Evolutionary conservation across 139 green algal genomes (phyloP).

Genomic region (Chlamydomonas sp.): DNA sequence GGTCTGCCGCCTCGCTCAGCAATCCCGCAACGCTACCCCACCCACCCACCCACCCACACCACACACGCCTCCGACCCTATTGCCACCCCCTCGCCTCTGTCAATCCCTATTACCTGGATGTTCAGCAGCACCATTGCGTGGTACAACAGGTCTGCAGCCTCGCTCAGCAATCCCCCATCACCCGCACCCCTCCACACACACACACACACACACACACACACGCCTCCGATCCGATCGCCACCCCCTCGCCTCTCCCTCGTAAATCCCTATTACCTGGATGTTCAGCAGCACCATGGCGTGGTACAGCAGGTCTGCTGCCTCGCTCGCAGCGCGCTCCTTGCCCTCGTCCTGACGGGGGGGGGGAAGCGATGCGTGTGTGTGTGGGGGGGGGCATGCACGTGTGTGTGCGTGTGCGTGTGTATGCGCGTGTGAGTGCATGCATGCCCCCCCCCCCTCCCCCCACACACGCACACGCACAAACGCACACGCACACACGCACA

Average conservation of each 20-base stretch:
- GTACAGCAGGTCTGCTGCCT: constrained; percentile 96
- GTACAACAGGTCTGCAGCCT: constrained; percentile 93
- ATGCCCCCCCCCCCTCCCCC: too few relatives aligned
- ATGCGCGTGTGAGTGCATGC: constrained; percentile 6
- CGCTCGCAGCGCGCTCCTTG: constrained; percentile 71
- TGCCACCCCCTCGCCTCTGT: too few relatives aligned
- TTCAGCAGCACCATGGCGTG: constrained; percentile 92
- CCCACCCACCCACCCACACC: not conserved
- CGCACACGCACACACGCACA: too few relatives aligned
- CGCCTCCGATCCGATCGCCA: not conserved
- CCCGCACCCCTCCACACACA: not conserved
- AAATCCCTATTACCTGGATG: constrained; percentile 64
- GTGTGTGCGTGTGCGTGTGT: constrained; percentile 2
- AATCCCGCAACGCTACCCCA: not conserved
- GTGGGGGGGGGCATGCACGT: not conserved
- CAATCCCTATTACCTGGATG: constrained; percentile 41
- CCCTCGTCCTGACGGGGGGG: constrained; percentile 83
- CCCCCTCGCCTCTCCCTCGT: too few relatives aligned
- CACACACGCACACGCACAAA: too few relatives aligned
- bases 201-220: not conserved
- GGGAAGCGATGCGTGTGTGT: too few relatives aligned
- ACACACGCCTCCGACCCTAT: not conserved
- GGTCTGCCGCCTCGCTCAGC: constrained; percentile 85
- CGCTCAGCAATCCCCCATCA: not conserved
- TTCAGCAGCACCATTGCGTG: constrained; percentile 90